These are phyloP conservation scores for Pichia thaimueangensis DNA, from an alignment of 805 yeast genomes.

Conservation along the genomic window DNA sequence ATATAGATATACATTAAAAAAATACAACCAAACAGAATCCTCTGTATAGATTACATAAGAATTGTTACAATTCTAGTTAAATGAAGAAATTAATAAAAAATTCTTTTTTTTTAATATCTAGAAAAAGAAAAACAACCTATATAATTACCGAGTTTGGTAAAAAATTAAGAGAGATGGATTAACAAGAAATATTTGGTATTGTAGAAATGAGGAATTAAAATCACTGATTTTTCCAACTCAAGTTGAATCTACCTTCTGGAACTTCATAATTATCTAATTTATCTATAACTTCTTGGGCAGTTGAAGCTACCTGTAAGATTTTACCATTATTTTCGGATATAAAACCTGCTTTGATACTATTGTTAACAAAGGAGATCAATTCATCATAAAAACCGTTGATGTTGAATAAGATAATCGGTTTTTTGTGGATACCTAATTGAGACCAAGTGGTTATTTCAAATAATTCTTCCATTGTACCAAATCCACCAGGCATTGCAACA, in stretches of 20 bases:
- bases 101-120: no score
- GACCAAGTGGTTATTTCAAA: constrained; percentile 90
- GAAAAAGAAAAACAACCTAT: no score
- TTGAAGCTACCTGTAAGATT: constrained; percentile 62
- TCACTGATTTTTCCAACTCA: constrained; percentile 52
- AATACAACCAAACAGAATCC: no score
- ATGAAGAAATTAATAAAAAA: no score
- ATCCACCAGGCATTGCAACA: constrained; percentile 88
- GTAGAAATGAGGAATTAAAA: no score
- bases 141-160: no score
- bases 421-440: constrained; percentile 78
- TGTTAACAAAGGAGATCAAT: constrained; percentile 53
- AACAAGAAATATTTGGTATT: no score
- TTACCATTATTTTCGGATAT: constrained; percentile 60
- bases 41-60: no score
- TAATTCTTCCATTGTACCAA: constrained; percentile 83
- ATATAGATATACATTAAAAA: no score
- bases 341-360: constrained; percentile 59
- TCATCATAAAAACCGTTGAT: constrained; percentile 75
- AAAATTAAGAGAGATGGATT: no score
- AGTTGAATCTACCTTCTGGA: constrained; percentile 68
- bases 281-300: constrained; percentile 61
- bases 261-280: constrained; percentile 53
- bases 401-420: constrained; percentile 75
- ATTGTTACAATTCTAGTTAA: no score